Evolutionary conservation across 352 stramenopile species (phyloP).

Genomic region (Lagenidium giganteum): DNA sequence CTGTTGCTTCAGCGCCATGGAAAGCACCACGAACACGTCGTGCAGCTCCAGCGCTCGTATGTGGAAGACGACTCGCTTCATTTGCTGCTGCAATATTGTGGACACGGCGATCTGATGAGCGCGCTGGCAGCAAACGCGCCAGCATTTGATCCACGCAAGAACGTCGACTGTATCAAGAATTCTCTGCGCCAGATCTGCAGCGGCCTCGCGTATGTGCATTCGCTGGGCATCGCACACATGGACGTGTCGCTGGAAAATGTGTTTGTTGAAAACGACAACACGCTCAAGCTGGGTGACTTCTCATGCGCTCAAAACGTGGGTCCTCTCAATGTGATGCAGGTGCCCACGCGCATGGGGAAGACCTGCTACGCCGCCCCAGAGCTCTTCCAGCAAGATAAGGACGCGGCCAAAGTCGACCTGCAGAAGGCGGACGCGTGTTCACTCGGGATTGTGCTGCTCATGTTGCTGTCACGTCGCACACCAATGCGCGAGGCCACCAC

Average conservation of each 20-base stretch:
- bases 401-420: conserved; percentile 27
- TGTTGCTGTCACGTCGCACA: conserved; percentile 44
- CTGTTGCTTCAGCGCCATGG: too few relatives aligned
- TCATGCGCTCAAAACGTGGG: conserved; percentile 51
- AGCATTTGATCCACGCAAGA: too few relatives aligned
- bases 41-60: too few relatives aligned
- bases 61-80: too few relatives aligned
- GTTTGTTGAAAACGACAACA: conserved; percentile 49
- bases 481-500: conserved; percentile 36
- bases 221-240: conserved; percentile 53
- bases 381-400: conserved; percentile 18
- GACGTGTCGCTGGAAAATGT: conserved; percentile 75
- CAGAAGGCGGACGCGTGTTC: conserved; percentile 55
- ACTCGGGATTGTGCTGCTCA: conserved; percentile 52
- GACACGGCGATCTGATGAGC: too few relatives aligned
- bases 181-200: conserved; percentile 89
- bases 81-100: too few relatives aligned
- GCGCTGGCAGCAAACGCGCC: too few relatives aligned
- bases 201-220: conserved; percentile 45
- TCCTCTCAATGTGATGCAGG: conserved; percentile 10
- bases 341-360: background rate
- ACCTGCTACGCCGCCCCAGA: conserved; percentile 52
- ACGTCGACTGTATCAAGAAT: too few relatives aligned
- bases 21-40: too few relatives aligned
- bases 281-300: conserved; percentile 70